Percentiles rank a stretch among this genome's conserved stretches.
Conservation (phyloP, 768 basidiomycete species). For the Crucibulum laeve region DNA sequence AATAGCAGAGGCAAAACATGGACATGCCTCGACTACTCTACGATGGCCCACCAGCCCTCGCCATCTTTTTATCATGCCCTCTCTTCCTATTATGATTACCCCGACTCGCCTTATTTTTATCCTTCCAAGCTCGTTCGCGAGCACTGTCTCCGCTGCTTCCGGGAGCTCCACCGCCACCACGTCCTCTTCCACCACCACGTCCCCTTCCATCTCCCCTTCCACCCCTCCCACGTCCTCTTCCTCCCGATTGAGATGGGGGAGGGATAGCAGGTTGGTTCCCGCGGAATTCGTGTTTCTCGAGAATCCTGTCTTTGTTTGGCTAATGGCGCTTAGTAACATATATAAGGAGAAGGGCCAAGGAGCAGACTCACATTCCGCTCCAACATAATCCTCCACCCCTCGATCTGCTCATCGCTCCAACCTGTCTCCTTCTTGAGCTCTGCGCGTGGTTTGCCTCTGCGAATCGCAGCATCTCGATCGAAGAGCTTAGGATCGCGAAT, state of each 20-base stretch:
- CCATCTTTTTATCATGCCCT: conserved; percentile 90
- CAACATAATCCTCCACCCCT: conserved; percentile 89
- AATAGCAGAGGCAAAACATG: too few species aligned
- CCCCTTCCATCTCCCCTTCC: conserved; percentile 37
- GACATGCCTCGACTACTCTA: too few species aligned
- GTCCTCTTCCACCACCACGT: conserved; percentile 31
- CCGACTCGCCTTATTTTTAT: conserved; percentile 70
- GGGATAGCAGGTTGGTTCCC: conserved; percentile 44
- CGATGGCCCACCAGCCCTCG: conserved; percentile 59
- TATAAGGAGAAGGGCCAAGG: background rate
- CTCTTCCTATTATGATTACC: conserved; percentile 74
- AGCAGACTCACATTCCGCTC: conserved; percentile 75
- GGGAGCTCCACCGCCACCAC: conserved; percentile 31
- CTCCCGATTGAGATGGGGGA: conserved; percentile 5
- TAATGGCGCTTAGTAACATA: conserved; percentile 16
- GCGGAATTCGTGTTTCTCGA: conserved; percentile 72
- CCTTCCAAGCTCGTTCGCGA: conserved; percentile 66
- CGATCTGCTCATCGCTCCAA: conserved; percentile 82
- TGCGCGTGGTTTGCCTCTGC: conserved; percentile 61
- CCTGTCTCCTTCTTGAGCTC: conserved; percentile 71
- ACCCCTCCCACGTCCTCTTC: conserved; percentile 31
- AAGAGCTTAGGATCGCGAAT: conserved; percentile 72
- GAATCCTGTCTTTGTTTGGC: conserved; percentile 72
- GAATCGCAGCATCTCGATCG: conserved; percentile 67
- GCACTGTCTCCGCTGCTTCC: conserved; percentile 34